Conservation (phyloP, 306 rosid species). For the Glycine tomentella region DNA sequence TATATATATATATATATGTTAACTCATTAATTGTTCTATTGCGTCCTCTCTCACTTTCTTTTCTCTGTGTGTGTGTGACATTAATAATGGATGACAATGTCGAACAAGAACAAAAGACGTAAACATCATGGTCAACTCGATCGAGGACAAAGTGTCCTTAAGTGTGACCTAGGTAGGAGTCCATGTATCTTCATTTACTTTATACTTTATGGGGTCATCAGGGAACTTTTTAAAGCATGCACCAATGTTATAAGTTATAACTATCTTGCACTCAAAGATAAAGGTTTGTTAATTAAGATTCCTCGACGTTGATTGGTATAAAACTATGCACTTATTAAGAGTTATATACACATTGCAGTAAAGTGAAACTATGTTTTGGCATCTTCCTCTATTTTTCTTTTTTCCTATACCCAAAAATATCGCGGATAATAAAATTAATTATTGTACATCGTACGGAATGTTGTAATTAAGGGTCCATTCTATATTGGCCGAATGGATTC, state of each 20-base stretch:
- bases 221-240: slow-evolving; percentile 9
- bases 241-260: neutral
- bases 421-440: neutral
- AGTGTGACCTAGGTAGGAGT: slow-evolving; percentile 6
- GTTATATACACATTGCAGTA: neutral
- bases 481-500: too few relatives aligned
- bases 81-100: slow-evolving; percentile 4
- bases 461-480: neutral
- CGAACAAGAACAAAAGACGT: slow-evolving; percentile 26
- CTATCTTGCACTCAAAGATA: slow-evolving; percentile 29
- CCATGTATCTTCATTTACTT: neutral
- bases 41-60: neutral
- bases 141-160: slow-evolving; percentile 25
- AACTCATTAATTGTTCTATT: neutral
- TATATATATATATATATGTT: neutral
- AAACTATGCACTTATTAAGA: neutral
- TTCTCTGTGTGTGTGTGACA: neutral
- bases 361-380: neutral
- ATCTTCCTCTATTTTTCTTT: neutral
- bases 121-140: slow-evolving; percentile 45
- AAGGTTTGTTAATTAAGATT: neutral
- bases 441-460: neutral
- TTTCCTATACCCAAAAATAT: too few relatives aligned
- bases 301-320: neutral
- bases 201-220: neutral